These are phyloP conservation scores for Apophysomyces ossiformis DNA, from an alignment of 371 early-diverging fungal genomes.

Conservation along the genomic window DNA sequence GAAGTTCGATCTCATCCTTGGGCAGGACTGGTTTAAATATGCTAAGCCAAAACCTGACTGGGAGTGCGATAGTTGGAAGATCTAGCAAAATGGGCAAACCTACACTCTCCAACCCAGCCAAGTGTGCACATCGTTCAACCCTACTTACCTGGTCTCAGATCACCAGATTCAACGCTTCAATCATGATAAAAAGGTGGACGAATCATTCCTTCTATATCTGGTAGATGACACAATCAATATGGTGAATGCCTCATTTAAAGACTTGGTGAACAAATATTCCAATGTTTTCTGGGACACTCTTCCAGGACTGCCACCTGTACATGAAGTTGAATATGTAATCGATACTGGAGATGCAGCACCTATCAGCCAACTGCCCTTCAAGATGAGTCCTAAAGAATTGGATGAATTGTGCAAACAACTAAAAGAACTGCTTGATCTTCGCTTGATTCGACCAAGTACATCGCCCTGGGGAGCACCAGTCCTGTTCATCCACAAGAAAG, in stretches of 20 bases:
- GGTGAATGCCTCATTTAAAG: background rate
- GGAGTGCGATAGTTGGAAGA: slow-evolving; percentile 11
- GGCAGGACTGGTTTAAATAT: slow-evolving; percentile 14
- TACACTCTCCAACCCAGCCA: background rate
- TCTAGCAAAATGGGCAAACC: background rate
- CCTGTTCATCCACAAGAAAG: no score
- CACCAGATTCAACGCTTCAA: background rate
- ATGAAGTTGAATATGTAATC: slow-evolving; percentile 16
- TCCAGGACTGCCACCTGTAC: slow-evolving; percentile 12
- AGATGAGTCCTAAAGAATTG: slow-evolving; percentile 20
- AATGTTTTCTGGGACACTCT: slow-evolving; percentile 12
- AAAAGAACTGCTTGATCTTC: slow-evolving; percentile 19
- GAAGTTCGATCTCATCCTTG: slow-evolving; percentile 19
- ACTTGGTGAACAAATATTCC: background rate
- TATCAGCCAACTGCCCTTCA: slow-evolving; percentile 15
- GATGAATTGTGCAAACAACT: slow-evolving; percentile 17
- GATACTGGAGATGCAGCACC: slow-evolving; percentile 16
- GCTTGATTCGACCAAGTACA: slow-evolving; percentile 13
- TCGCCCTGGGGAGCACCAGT: slow-evolving; percentile 31
- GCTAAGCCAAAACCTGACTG: slow-evolving; percentile 10
- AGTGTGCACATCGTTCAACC: background rate
- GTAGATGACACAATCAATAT: background rate
- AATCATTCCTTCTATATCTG: background rate
- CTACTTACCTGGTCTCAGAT: slow-evolving; percentile 11
- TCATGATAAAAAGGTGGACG: background rate